These are phyloP conservation scores for Trypanosoma melophagium DNA, from an alignment of 208 protist genomes.

Conservation along the genomic window DNA sequence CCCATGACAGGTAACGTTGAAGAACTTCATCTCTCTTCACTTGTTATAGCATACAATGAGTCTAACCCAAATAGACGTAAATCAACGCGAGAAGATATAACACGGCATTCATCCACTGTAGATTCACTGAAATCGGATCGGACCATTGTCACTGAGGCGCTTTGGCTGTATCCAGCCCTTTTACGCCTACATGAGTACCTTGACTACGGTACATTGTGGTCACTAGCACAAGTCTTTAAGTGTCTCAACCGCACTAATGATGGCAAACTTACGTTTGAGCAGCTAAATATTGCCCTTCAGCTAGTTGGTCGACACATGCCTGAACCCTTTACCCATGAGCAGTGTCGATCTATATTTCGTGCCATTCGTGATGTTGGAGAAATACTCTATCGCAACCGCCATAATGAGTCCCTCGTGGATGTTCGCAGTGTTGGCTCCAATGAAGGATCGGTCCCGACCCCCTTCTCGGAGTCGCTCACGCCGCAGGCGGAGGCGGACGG, in stretches of 20 bases:
- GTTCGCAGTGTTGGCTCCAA: background rate
- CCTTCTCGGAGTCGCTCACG: background rate
- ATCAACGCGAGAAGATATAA: background rate
- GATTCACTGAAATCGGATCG: background rate
- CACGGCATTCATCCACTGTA: background rate
- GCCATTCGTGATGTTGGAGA: conserved; percentile 6
- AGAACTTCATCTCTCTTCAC: background rate
- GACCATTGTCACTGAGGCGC: conserved; percentile 18
- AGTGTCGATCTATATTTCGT: conserved; percentile 22
- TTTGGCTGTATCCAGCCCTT: conserved; percentile 65
- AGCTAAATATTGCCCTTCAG: conserved; percentile 53
- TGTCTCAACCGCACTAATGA: conserved; percentile 49
- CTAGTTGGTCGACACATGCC: conserved; percentile 58
- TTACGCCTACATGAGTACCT: conserved; percentile 61
- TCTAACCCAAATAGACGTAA: background rate
- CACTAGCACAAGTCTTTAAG: conserved; percentile 48
- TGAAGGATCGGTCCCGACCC: background rate
- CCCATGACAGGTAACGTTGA: background rate
- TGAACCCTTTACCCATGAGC: conserved; percentile 38
- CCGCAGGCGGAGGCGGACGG: conserved; percentile 15
- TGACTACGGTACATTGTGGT: conserved; percentile 29
- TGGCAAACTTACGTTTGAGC: conserved; percentile 46
- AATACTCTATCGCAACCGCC: background rate
- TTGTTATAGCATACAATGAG: background rate
- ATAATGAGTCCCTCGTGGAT: background rate